Base-by-base conservation (phyloP, 768 basidiomycete genomes). In the Asterophora lycoperdoides region DNA sequence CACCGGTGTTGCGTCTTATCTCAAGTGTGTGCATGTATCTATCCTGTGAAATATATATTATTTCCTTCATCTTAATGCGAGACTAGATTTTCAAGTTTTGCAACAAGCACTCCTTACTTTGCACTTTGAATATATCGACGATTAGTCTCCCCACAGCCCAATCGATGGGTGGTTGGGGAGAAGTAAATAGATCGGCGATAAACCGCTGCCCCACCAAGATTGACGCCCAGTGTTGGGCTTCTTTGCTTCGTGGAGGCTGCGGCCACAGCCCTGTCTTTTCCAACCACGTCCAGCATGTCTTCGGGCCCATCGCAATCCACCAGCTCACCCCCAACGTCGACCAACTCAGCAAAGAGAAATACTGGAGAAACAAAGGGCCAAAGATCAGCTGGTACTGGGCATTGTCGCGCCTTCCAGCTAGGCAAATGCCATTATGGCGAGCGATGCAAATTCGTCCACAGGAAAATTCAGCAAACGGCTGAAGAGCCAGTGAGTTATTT, bases 361-460 rank as follows among this genome's bases (percentile, higher is more conserved):
- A 7, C 8, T 8, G 33, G 17, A 43, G 4, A 17, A 33, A n/a
- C 26, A 13, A n/a, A 13, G 9, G 15, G 41, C 1, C 41, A 33
- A 33, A 15, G 29, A 43, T 30, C 41, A 17, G 17, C 8, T 14
- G 20, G 9, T 13, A 26, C 26, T 28, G 13, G 15, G 28, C 14
- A 15, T 14, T 41, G 40, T 23, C 23, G 26, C 11, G 14, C 26
- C 33, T 49, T 49, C 35, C 35, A 43, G 6, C 34, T 18, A 49
- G 45, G 51, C 19, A 41, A 28, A 17, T 52, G 45, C 26, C 44
- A 20, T 15, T 30, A 32, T 34, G 45, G 45, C 28, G 45, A 41
- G 9, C 5, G 17, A 28, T 52, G 51, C 45, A 52, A 38, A 23
- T 46, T 46, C 23, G 11, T 15, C 6, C 50, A 51, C 33, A 41